These are phyloP conservation scores for Claviceps citrina DNA, from an alignment of 2,329 filamentous ascomycete genomes.

Conservation along the genomic window DNA sequence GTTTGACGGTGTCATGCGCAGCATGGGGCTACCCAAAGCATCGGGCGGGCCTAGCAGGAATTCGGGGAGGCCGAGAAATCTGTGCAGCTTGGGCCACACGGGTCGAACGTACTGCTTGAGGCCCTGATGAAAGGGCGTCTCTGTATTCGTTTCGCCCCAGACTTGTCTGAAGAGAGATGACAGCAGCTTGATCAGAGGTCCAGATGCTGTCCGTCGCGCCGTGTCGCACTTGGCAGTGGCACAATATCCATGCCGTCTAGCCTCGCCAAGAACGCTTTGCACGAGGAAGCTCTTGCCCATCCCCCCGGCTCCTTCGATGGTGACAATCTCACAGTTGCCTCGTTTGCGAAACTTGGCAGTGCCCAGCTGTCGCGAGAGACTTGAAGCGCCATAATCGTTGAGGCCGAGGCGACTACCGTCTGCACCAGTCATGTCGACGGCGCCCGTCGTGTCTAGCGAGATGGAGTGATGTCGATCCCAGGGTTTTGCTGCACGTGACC, in stretches of 20 bases:
- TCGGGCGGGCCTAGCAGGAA: slow-evolving; percentile 47
- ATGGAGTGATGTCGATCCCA: slow-evolving; percentile 40
- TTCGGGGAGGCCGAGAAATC: slow-evolving; percentile 47
- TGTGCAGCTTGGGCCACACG: slow-evolving; percentile 49
- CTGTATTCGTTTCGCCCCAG: slow-evolving; percentile 50
- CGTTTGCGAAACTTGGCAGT: slow-evolving; percentile 43
- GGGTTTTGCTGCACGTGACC: slow-evolving; percentile 24
- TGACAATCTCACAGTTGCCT: slow-evolving; percentile 48
- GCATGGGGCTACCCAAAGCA: slow-evolving; percentile 7
- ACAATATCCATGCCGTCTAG: slow-evolving; percentile 46
- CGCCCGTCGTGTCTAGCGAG: slow-evolving; percentile 31
- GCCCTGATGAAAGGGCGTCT: slow-evolving; percentile 45
- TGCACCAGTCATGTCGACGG: slow-evolving; percentile 26
- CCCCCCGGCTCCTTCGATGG: slow-evolving; percentile 45
- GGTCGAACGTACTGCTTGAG: slow-evolving; percentile 48
- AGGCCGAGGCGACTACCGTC: slow-evolving; percentile 29
- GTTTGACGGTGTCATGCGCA: slow-evolving; percentile 2
- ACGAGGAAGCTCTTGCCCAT: slow-evolving; percentile 52
- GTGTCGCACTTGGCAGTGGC: slow-evolving; percentile 52
- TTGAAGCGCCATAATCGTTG: slow-evolving; percentile 31
- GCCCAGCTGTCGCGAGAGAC: slow-evolving; percentile 38
- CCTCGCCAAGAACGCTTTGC: slow-evolving; percentile 46
- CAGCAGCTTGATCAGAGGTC: slow-evolving; percentile 46
- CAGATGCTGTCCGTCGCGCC: slow-evolving; percentile 44
- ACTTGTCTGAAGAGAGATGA: slow-evolving; percentile 53